These are phyloP conservation scores for Penicillium hesseltinei DNA, from an alignment of 2,329 filamentous ascomycete species.

Conservation along the genomic window DNA sequence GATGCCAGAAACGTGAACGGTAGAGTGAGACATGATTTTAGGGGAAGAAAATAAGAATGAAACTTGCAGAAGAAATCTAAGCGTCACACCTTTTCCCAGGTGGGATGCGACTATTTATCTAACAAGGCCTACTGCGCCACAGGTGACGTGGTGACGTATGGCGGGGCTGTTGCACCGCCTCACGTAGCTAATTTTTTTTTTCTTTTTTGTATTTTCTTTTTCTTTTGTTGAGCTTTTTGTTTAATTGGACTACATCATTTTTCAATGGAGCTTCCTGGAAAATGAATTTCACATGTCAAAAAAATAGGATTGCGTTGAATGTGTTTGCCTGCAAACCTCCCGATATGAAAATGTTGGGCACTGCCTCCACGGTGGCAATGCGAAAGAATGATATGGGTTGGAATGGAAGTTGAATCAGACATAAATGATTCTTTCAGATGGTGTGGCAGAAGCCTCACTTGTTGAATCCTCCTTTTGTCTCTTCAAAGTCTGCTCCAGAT, in stretches of 20 bases:
- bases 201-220: background rate
- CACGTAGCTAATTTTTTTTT: slow-evolving; percentile 9
- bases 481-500: slow-evolving; percentile 42
- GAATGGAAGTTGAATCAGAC: slow-evolving; percentile 5
- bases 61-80: slow-evolving; percentile 2
- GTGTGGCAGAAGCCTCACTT: background rate
- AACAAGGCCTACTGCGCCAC: slow-evolving; percentile 27
- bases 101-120: slow-evolving; percentile 9
- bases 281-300: background rate
- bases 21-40: slow-evolving; percentile 56
- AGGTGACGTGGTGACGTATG: slow-evolving; percentile 34
- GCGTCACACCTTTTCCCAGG: background rate
- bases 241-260: slow-evolving; percentile 4
- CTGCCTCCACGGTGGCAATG: background rate
- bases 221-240: slow-evolving; percentile 2
- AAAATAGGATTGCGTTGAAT: slow-evolving; percentile 1
- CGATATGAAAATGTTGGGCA: background rate
- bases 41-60: background rate
- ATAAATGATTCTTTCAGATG: background rate
- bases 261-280: background rate
- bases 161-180: slow-evolving; percentile 30
- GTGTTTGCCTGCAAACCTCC: slow-evolving; percentile 17
- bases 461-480: slow-evolving; percentile 25
- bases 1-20: slow-evolving; percentile 89
- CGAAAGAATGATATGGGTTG: slow-evolving; percentile 6